Base-by-base conservation (phyloP, 306 rosid genomes). In the Mimosa pudica region DNA sequence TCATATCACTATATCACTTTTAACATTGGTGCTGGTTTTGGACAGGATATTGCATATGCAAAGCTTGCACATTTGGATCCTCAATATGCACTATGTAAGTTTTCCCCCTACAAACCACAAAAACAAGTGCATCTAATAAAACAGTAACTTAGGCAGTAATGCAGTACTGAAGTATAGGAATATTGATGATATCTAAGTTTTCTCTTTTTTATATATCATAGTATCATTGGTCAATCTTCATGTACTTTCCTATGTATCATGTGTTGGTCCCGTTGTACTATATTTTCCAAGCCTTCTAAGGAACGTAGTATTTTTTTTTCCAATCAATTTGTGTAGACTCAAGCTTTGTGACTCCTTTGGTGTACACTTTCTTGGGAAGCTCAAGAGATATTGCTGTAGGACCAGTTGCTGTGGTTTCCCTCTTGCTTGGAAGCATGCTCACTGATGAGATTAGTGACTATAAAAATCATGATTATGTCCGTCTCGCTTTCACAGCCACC, bases 341-440 rank as follows among this genome's bases (percentile, higher is more conserved):
- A 0, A 93, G 98, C 75, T 93, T 93, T 76, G 94, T 93, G 57
- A 76, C 90, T 14, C 98, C 98, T 32, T 89, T 93, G 46, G 86
- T 93, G 36, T 93, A 93, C 51, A 93, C 94, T 2, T 84, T 83
- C 75, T 91, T 93, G 98, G 98, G 98, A 14, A 93, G 93, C 77
- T 93, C 98, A 17, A 88, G 97, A 49, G 89, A 93, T 71, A 91
- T 89, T n/a, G 98, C 97, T 4, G 89, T 91, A 24, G 98, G 98
- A 62, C 97, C 98, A 0, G 98, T 87, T 13, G 98, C 98, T 2
- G 98, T 93, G 61, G 97, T 93, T 77, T 93, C 98, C 45, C 90
- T 93, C 58, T 80, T 93, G 84, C 92, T 93, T 62, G 98, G 98
- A 5, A 83, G 85, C 16, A 30, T 82, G 80, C 85, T 89, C 32